Percentiles rank a stretch among this genome's conserved stretches.
phyloP scores from a whole-genome alignment of 192 early-diverging fungal species.

The Coemansia sp. region DNA sequence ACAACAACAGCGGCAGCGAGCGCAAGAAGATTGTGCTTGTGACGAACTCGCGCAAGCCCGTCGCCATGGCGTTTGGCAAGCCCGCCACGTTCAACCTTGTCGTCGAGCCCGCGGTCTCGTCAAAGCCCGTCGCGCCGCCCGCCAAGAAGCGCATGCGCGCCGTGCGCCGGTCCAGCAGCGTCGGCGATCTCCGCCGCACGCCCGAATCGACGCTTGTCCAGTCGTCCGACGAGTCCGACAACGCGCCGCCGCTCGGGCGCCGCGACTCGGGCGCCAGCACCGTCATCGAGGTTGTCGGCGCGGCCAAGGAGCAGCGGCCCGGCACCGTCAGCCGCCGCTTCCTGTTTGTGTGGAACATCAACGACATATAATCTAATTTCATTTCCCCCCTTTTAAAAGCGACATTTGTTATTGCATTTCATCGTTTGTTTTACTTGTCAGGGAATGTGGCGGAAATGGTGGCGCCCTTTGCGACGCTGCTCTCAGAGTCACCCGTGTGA shows the following conservation, averaged over 20 bases:
- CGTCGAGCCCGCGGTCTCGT: constrained; percentile 7
- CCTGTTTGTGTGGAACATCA: constrained; percentile 52
- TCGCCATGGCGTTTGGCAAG: constrained; percentile 43
- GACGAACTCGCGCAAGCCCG: constrained; percentile 17
- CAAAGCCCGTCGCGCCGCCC: constrained; percentile 7
- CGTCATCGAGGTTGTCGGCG: constrained; percentile 41
- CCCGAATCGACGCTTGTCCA: constrained; percentile 10
- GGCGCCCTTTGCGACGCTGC: not conserved
- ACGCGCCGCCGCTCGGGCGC: not conserved
- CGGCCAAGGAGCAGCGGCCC: constrained; percentile 41
- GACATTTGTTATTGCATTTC: not conserved
- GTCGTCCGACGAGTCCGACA: not conserved
- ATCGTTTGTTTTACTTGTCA: not conserved
- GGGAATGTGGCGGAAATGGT: not conserved
- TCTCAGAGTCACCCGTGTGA: not conserved
- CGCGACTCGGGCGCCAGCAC: constrained; percentile 43
- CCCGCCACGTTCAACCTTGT: constrained; percentile 39
- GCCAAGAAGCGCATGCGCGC: constrained; percentile 47
- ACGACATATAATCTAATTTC: constrained; percentile 16
- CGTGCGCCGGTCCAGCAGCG: constrained; percentile 32
- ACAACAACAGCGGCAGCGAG: not conserved
- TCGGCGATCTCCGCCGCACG: constrained; percentile 22
- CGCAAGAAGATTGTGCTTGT: not conserved
- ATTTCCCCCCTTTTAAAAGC: not conserved
- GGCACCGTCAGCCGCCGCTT: constrained; percentile 48